Evolutionary conservation across 2,329 filamentous ascomycete species (phyloP), one percentile per base, ranked within the genome.

Genomic region (Ascosphaera pollenicola): DNA sequence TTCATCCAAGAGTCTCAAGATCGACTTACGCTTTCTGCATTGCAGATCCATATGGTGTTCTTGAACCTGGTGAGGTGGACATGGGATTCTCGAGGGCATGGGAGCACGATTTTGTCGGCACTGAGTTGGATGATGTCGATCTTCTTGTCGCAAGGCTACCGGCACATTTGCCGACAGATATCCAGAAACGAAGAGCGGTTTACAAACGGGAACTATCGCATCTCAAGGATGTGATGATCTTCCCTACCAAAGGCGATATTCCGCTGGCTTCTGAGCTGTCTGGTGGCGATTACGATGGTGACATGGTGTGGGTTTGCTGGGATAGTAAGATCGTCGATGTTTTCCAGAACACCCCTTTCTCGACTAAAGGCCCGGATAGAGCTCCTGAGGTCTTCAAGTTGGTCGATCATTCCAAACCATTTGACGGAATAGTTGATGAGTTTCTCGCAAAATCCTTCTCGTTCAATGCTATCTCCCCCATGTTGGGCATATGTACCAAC

Each of bases 221-320:
- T 45, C 59, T 73, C 7, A 61, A 62, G 36, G 66, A 75, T 47
- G 61, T 75, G 1, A 63, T 72, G 11, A 59, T 76, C 0, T 75
- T 76, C 44, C 56, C 73, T 0, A 60, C 59, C 0, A 58, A 51
- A 41, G 73, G 73, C 0, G 44, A 55, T 6, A 60, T 58, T 13
- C 66, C 73, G 0, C 53, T 73, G 0, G 73, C 70, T 0, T 60
- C 61, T n/a, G 68, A 70, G 48, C 54, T 76, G 0, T 73, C 73
- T 17, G 73, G 72, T 3, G 73, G 73, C 7, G 73, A 77, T 47
- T 76, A 75, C 42, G 73, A 77, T 45, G 73, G 73, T 0, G 73
- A 77, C 41, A 64, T 54, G 2, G 58, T 70, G 19, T 75, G 70
- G 67, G 49, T 73, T 0, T 73, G 68, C 47, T 76, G 70, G 69